Base-by-base conservation (phyloP, 78 protist species). In the Dictyostelium firmibasis region DNA sequence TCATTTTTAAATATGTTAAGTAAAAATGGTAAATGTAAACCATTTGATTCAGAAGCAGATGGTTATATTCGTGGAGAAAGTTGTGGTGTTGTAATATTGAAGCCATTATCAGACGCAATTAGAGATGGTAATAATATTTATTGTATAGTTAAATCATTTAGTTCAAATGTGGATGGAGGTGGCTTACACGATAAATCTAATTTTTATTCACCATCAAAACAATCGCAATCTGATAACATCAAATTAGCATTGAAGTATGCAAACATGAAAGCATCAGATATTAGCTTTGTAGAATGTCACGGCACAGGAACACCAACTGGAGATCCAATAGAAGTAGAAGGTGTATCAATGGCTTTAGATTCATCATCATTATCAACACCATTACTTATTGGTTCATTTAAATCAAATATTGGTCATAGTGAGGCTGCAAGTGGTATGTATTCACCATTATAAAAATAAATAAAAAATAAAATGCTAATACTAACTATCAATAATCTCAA, bases 21-120 rank as follows among this genome's bases (percentile, higher is more conserved):
- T 38, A 85, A 83, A 25, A 35, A 14, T 7, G 98, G 97, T 5
- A 69, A 74, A 23, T 97, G 98, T 72, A 92, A 85, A 47, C 50
- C 96, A n/a, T 97, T 96, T 36, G 98, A 96, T 77, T 33, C 86
- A 5, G 8, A 31, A 29, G 99, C 98, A 44, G 79, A 98, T 53
- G 99, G 99, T 10, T 98, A 91, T 88, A 95, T 29, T 11, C 83
- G 99, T 25, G 87, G 75, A 33, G 99, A 98, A 74, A 98, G 97
- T 35, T 70, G 77, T 13, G 97, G 96, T 44, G 43, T 72, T 1
- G 72, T 97, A 5, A 44, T 98, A 2, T 57, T 98, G 4, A 50
- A 92, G 8, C 31, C 38, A 25, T 41, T 92, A 18, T 38, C 27
- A 5, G 16, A 27, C 0, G 96, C 96, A 9, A 50, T 60, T 20